phyloP scores from a whole-genome alignment of 345 rosid genomes.

The Corymbia maculata region DNA sequence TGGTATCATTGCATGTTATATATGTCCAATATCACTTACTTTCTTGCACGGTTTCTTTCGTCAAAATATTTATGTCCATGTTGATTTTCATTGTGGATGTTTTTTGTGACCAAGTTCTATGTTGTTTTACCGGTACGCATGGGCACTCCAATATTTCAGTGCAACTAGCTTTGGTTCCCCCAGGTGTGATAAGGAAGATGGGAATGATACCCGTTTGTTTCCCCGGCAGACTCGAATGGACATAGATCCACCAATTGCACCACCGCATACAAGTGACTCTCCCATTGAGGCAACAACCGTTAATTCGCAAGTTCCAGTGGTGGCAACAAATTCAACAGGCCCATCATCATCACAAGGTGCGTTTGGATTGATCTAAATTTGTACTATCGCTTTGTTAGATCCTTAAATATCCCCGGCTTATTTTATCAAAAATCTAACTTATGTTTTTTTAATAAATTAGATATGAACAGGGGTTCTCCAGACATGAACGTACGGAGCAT shows the following conservation, averaged over 20 bases:
- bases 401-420: too few species aligned
- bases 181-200: not conserved
- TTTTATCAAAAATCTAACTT: too few species aligned
- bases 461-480: not conserved
- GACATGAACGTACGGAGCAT: not conserved
- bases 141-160: too few species aligned
- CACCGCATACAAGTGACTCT: not conserved
- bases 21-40: not conserved
- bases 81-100: not conserved
- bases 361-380: too few species aligned
- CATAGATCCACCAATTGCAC: not conserved
- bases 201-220: not conserved
- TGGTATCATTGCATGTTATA: not conserved
- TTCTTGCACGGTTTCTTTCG: not conserved
- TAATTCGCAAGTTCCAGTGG: too few species aligned
- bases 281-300: too few species aligned
- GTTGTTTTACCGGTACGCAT: too few species aligned
- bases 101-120: not conserved
- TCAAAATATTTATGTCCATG: not conserved
- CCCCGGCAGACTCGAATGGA: not conserved
- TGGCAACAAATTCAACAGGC: too few species aligned
- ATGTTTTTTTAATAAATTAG: too few species aligned
- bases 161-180: not conserved
- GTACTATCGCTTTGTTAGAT: too few species aligned
- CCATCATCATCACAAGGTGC: too few species aligned